Evolutionary conservation across 805 yeast genomes (phyloP).

Genomic region (Wickerhamiella azyma): DNA sequence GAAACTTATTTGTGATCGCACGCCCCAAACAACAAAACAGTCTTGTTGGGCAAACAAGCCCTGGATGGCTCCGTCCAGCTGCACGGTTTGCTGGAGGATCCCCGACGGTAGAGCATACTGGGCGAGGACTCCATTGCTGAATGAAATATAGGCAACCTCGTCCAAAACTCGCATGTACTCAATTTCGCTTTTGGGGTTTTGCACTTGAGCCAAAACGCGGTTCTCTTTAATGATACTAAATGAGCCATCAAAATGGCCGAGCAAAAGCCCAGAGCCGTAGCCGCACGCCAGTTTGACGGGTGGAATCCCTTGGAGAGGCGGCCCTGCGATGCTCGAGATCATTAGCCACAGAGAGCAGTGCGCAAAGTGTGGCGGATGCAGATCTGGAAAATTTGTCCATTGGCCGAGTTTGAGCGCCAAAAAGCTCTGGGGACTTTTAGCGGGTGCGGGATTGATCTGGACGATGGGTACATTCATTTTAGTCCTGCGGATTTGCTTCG

Average conservation of each 20-base stretch:
- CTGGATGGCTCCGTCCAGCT: not conserved
- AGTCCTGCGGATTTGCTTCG: not conserved
- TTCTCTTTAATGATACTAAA: not conserved
- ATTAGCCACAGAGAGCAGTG: not conserved
- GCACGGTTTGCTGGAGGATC: not conserved
- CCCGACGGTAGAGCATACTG: constrained; percentile 7
- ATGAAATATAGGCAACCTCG: constrained; percentile 2
- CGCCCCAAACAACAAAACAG: constrained; percentile 7
- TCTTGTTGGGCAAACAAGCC: constrained; percentile 3
- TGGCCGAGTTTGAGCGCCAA: constrained; percentile 4
- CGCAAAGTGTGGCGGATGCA: not conserved
- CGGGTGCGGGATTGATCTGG: constrained; percentile 1
- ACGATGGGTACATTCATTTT: constrained; percentile 6
- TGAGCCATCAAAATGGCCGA: constrained; percentile 7
- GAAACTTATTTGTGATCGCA: not conserved
- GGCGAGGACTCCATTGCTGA: constrained; percentile 1
- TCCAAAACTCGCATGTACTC: not conserved
- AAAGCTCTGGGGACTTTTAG: not conserved
- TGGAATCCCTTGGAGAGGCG: not conserved
- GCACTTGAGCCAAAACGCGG: not conserved
- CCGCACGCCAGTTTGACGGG: not conserved
- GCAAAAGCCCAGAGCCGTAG: not conserved
- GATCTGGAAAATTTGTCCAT: constrained; percentile 5
- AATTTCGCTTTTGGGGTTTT: constrained; percentile 1
- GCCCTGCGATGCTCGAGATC: not conserved